Evolutionary conservation across 805 yeast species (phyloP), one percentile per base, ranked within the genome.

Genomic region (Metschnikowia baotianmanensis): DNA sequence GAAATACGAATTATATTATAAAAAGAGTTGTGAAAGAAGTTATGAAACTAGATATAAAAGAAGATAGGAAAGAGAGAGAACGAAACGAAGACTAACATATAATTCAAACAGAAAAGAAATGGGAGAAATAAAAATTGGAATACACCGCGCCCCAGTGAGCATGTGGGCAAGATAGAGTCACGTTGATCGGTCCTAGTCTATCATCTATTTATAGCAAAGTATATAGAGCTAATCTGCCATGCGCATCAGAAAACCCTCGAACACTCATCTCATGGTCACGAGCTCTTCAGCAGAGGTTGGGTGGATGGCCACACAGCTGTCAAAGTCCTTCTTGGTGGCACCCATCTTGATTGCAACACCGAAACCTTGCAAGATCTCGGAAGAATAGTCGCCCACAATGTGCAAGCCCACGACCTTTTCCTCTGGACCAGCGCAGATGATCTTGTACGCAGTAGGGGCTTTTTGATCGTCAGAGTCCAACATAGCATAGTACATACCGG

Each of bases 261-360:
- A 47, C 6, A 56, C 39, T 66, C 72, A 57, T 25, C 45, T 52
- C 78, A 86, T 69, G 17, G 99, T 93, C 27, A 93, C 99, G 36
- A 93, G 67, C 70, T 93, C 99, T 71, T 93, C 99, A 30, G 99
- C 99, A 51, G 95, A 80, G 2, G 99, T 93, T 48, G 99, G 99
- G 63, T 93, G 99, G 60, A 93, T 93, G 26, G 99, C 99, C 31
- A 93, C 98, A 71, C 95, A 86, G 62, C 71, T 81, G 67, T 93
- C 99, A 51, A 93, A 93, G 63, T 93, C 97, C 33, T 78, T 79
- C 73, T 93, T 93, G 26, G 99, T 93, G 30, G 99, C 99, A 24
- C 99, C 99, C 99, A 93, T 93, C 71, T 90, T 90, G 50, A 93
- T 71, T 36, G 99, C 99, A 40, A 90, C 99, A 45, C 98, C 99